Evolutionary conservation across 768 basidiomycete species (phyloP), one percentile per base, ranked within the genome.

Genomic region (Jaapia argillacea): DNA sequence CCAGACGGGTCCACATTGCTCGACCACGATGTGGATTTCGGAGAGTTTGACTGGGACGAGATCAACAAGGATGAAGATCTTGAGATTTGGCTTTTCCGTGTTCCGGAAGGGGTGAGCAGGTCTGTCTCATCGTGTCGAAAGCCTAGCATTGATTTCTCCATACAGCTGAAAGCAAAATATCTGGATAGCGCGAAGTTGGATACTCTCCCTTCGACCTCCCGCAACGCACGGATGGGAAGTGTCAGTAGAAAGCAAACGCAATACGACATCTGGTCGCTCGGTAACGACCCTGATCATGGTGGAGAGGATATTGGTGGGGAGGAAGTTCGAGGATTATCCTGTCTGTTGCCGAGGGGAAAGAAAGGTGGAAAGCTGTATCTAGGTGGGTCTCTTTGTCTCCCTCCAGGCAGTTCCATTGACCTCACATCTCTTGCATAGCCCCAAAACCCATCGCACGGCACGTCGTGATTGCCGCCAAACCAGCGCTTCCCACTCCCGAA

Each of bases 31-130:
- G 47, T 5, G 2, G 64, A 66, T 1, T 14, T 42, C 14, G 54
- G 48, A 18, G 66, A 69, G 2, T 83, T 83, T 51, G 84, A 85
- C 51, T 87, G 82, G 82, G 80, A 81, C 45, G 59, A 64, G 4
- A 47, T 88, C 4, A 66, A 73, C 7, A 53, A 68, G 2, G 69
- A 80, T 22, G 58, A 65, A 0, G 73, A 85, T 46, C 52, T 75
- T 6, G 84, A 88, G 50, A 51, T 88, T 6, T 86, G 83, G 75
- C 60, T 85, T 10, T 70, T 87, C 26, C 73, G 85, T 7, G 72
- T 77, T 13, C 85, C 85, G 20, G 75, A 79, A 10, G 69, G 69
- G 28, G 85, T 86, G 54, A 46, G 81, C 65, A 12, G 18, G 22
- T n/a, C 20, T 36, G 16, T n/a, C n/a, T 26, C 20, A 41, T 26